Evolutionary conservation across 805 yeast genomes (phyloP).

Genomic region (Lachancea sp.): DNA sequence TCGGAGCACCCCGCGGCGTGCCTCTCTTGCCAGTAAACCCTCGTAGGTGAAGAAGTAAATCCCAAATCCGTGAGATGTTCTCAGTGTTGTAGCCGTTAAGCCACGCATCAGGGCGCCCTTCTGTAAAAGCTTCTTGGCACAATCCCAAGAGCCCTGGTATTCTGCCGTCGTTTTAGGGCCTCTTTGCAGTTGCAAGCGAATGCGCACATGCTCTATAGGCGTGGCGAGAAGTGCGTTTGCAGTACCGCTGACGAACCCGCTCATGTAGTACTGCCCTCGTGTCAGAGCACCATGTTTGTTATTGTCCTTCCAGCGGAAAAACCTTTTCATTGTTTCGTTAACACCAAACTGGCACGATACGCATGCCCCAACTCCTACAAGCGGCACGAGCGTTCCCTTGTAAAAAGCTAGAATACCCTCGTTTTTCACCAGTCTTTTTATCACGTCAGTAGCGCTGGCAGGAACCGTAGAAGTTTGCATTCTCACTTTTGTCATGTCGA

Average conservation of each 20-base stretch:
- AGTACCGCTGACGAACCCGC: slow-evolving; percentile 90
- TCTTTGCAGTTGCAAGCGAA: slow-evolving; percentile 75
- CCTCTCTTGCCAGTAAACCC: slow-evolving; percentile 60
- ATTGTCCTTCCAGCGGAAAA: slow-evolving; percentile 21
- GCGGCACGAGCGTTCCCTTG: too few species aligned
- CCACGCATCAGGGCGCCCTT: slow-evolving; percentile 72
- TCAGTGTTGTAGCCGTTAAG: slow-evolving; percentile 66
- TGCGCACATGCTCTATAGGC: slow-evolving; percentile 93
- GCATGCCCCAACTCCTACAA: too few species aligned
- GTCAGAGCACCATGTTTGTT: slow-evolving; percentile 17
- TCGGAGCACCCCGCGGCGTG: slow-evolving; percentile 41
- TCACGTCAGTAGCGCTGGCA: slow-evolving; percentile 50
- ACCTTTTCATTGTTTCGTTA: too few species aligned
- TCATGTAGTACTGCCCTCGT: slow-evolving; percentile 62
- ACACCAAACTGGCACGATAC: too few species aligned
- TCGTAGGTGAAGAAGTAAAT: slow-evolving; percentile 86
- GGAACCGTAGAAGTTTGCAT: slow-evolving; percentile 82
- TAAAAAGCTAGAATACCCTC: too few species aligned
- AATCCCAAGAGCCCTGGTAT: slow-evolving; percentile 46
- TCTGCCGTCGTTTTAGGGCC: slow-evolving; percentile 34
- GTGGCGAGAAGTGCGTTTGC: slow-evolving; percentile 86
- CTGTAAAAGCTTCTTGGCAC: slow-evolving; percentile 43
- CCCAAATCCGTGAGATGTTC: slow-evolving; percentile 88
- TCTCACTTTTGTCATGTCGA: slow-evolving; percentile 90
- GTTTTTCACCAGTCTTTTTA: too few species aligned